Evolutionary conservation across 306 rosid species (phyloP).

Genomic region (Luffa aegyptiaca): DNA sequence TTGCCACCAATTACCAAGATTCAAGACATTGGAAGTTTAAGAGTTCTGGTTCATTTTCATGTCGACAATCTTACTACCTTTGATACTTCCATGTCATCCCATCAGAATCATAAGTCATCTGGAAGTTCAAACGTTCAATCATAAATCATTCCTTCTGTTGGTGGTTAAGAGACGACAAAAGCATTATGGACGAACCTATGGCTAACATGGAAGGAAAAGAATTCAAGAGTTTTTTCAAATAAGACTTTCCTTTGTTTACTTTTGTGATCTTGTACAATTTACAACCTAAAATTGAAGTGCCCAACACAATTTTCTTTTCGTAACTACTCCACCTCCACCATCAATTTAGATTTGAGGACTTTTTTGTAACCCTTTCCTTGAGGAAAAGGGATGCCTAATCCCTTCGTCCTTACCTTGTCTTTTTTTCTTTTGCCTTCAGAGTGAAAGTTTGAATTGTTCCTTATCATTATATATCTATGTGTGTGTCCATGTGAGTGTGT

Average conservation of each 20-base stretch:
- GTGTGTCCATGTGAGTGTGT: neutral
- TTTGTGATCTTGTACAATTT: neutral
- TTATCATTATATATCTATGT: too few species aligned
- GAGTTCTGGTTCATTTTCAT: neutral
- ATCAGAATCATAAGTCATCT: neutral
- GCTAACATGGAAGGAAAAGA: neutral
- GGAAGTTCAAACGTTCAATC: neutral
- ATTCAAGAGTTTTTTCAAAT: neutral
- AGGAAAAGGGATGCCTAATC: neutral
- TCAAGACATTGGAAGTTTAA: neutral
- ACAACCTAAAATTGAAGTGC: neutral
- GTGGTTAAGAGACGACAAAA: too few species aligned
- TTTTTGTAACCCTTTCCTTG: neutral
- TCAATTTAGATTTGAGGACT: neutral
- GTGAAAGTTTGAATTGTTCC: neutral
- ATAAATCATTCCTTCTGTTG: too few species aligned
- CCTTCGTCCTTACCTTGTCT: neutral
- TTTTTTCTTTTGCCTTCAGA: neutral
- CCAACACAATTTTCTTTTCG: neutral
- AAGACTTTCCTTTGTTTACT: neutral
- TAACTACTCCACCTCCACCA: neutral
- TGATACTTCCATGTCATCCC: neutral
- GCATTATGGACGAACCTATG: neutral
- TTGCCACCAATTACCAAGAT: neutral
- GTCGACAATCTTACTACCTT: neutral